phyloP scores from a whole-genome alignment of 495 filamentous ascomycete species.

The Annulohypoxylon stygium region DNA sequence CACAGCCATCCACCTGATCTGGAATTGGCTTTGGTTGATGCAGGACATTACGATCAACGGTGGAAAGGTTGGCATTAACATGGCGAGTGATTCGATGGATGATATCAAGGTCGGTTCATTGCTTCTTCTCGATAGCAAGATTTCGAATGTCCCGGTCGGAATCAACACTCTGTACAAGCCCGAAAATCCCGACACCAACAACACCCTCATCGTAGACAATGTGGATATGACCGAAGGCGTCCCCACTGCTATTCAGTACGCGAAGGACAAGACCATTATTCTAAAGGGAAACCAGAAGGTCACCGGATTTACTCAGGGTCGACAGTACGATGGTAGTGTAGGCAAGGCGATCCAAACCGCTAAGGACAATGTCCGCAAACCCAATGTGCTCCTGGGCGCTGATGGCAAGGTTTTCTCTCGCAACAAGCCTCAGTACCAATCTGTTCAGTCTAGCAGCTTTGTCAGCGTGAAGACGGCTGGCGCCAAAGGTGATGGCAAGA shows the following conservation, averaged over 20 bases:
- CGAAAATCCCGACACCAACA: constrained; percentile 74
- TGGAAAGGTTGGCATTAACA: constrained; percentile 83
- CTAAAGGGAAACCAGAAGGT: constrained; percentile 79
- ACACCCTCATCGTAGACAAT: constrained; percentile 86
- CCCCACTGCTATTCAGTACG: constrained; percentile 63
- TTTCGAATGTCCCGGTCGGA: constrained; percentile 79
- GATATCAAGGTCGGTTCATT: constrained; percentile 83
- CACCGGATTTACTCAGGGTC: constrained; percentile 80
- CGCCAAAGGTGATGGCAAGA: constrained; percentile 80
- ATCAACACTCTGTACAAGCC: constrained; percentile 79
- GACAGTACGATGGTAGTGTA: constrained; percentile 66
- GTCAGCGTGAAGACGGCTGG: constrained; percentile 81
- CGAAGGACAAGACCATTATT: constrained; percentile 71
- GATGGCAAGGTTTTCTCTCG: constrained; percentile 72
- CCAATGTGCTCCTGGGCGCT: constrained; percentile 66
- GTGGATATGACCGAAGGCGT: constrained; percentile 75
- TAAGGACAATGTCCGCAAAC: constrained; percentile 66
- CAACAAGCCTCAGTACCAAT: constrained; percentile 81
- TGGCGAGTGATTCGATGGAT: constrained; percentile 72
- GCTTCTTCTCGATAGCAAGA: constrained; percentile 81
- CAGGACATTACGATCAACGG: constrained; percentile 85
- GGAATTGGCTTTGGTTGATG: constrained; percentile 94
- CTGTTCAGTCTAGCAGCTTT: constrained; percentile 68
- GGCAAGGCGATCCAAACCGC: constrained; percentile 64
- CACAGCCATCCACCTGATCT: constrained; percentile 93